These are phyloP conservation scores for Septoria petroselini DNA, from an alignment of 2,329 filamentous ascomycete species.

Conservation along the genomic window DNA sequence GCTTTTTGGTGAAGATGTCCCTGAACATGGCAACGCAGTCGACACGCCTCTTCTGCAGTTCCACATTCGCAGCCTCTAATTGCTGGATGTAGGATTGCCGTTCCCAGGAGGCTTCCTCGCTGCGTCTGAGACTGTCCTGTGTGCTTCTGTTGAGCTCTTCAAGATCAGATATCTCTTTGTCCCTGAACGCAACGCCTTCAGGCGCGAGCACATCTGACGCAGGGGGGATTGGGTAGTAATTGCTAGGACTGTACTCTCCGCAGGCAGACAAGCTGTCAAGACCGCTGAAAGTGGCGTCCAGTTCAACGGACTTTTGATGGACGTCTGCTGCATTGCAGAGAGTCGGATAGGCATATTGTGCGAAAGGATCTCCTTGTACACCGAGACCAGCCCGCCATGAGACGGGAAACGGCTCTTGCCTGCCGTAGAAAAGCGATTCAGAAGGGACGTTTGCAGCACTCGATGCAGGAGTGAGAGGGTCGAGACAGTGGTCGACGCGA, in stretches of 20 bases:
- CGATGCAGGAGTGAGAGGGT: constrained; percentile 20
- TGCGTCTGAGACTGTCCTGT: constrained; percentile 19
- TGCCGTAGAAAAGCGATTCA: background rate
- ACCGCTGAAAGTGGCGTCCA: background rate
- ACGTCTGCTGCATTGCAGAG: background rate
- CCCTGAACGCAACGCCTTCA: constrained; percentile 29
- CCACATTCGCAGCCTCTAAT: constrained; percentile 9
- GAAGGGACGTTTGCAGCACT: constrained; percentile 10
- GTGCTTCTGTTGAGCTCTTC: constrained; percentile 23
- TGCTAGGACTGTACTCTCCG: background rate
- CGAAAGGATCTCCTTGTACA: background rate
- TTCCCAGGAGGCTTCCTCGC: constrained; percentile 17
- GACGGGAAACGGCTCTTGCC: background rate
- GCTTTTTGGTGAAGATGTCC: constrained; percentile 11
- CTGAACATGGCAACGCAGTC: constrained; percentile 10
- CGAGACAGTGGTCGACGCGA: constrained; percentile 18
- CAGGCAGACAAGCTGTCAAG: background rate
- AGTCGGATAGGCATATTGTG: background rate
- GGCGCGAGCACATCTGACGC: background rate
- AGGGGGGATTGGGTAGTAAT: background rate
- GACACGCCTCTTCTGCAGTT: constrained; percentile 15
- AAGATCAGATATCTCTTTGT: constrained; percentile 30
- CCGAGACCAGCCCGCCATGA: background rate
- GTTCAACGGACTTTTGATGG: background rate
- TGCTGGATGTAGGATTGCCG: constrained; percentile 14